phyloP scores from a whole-genome alignment of 169 alveolate genomes.

The Plasmodium blacklocki region DNA sequence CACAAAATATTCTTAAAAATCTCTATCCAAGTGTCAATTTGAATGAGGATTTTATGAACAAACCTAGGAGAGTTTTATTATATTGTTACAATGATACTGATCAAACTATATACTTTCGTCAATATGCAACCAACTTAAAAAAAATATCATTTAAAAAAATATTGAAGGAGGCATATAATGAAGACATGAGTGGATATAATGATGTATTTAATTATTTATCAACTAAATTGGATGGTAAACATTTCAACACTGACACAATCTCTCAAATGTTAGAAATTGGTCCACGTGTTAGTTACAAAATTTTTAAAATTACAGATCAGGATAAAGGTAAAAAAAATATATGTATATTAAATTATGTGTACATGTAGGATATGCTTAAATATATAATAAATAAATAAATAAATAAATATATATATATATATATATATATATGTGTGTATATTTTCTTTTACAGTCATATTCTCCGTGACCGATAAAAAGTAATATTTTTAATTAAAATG shows the following conservation, averaged over 20 bases:
- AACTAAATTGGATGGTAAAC: conserved; percentile 4
- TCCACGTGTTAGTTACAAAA: conserved; percentile 54
- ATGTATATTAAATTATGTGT: no score
- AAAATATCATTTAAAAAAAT: conserved; percentile 25
- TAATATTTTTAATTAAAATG: neutral
- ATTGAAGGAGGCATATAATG: conserved; percentile 43
- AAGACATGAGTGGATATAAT: conserved; percentile 8
- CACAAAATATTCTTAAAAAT: conserved; percentile 62
- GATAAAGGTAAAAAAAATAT: conserved; percentile 47
- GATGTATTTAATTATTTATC: conserved; percentile 55
- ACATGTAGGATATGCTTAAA: no score
- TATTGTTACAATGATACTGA: conserved; percentile 50
- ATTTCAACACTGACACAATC: conserved; percentile 16
- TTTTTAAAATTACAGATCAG: conserved; percentile 64
- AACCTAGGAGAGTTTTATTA: conserved; percentile 46
- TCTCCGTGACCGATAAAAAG: conserved; percentile 24
- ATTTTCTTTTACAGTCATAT: conserved; percentile 28
- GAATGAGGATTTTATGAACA: conserved; percentile 17
- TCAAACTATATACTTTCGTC: conserved; percentile 71
- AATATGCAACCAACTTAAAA: conserved; percentile 40
- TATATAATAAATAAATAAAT: no score
- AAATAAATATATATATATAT: no score
- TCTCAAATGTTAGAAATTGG: conserved; percentile 63
- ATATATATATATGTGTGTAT: no score
- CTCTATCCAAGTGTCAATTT: conserved; percentile 68